Evolutionary conservation across 2,329 filamentous ascomycete genomes (phyloP).

Genomic region (Catunica adiposa): DNA sequence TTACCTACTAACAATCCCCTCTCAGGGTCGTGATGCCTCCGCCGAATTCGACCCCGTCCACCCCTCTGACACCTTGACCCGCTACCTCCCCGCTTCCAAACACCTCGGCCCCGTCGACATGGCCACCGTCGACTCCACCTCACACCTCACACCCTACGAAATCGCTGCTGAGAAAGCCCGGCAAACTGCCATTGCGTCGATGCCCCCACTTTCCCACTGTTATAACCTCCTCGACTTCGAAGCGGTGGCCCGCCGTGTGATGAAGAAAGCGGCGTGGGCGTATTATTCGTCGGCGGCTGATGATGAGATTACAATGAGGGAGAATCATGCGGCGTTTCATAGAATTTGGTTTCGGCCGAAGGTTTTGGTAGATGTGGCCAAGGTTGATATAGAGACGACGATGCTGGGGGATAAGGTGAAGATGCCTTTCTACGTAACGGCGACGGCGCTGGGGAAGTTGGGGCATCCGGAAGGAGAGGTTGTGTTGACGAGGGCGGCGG

Average conservation of each 20-base stretch:
- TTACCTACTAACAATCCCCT: not conserved
- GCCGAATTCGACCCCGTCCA: constrained; percentile 81
- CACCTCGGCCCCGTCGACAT: constrained; percentile 85
- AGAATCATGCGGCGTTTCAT: constrained; percentile 92
- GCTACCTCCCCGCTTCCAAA: constrained; percentile 70
- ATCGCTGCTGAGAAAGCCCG: constrained; percentile 42
- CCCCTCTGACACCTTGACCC: constrained; percentile 73
- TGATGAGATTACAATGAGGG: constrained; percentile 58
- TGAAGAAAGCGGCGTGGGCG: constrained; percentile 95
- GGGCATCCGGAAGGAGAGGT: constrained; percentile 91
- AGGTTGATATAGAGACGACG: constrained; percentile 71
- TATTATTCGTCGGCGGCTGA: constrained; percentile 86
- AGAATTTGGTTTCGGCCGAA: constrained; percentile 92
- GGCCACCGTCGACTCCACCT: constrained; percentile 49
- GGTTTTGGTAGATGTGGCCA: constrained; percentile 75
- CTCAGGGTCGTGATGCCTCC: constrained; percentile 71
- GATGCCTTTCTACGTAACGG: constrained; percentile 91
- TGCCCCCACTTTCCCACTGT: constrained; percentile 71
- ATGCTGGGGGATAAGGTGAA: constrained; percentile 80
- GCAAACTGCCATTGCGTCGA: constrained; percentile 54
- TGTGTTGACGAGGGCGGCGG: constrained; percentile 66
- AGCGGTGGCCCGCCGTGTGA: constrained; percentile 70
- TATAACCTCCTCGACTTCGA: constrained; percentile 96
- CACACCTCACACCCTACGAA: constrained; percentile 42
- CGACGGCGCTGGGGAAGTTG: constrained; percentile 87